Percentiles rank a stretch among this genome's conserved stretches.
Conservation (phyloP, 108 stramenopile species). For the Cyclotella sp. region DNA sequence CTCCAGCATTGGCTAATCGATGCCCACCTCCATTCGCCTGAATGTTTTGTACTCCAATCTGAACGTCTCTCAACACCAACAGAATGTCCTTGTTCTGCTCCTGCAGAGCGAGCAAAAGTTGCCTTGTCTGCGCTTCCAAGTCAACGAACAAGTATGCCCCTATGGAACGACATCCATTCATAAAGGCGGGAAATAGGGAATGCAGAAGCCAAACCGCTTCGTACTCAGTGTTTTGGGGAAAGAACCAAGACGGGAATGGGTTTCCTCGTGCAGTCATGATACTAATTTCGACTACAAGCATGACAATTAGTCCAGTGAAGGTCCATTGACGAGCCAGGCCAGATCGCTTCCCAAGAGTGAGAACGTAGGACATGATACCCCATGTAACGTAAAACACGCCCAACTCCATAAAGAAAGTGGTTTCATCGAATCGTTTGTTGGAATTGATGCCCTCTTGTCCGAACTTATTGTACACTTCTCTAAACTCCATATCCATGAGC, state of each 20-base stretch:
- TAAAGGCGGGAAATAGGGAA: slow-evolving; percentile 95
- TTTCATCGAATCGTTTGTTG: slow-evolving; percentile 90
- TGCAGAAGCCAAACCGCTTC: slow-evolving; percentile 92
- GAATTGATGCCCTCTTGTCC: slow-evolving; percentile 88
- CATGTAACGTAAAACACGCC: slow-evolving; percentile 94
- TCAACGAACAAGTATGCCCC: slow-evolving; percentile 93
- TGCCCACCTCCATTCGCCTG: slow-evolving; percentile 62
- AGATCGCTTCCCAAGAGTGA: slow-evolving; percentile 92
- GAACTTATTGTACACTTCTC: slow-evolving; percentile 98
- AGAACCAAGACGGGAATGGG: slow-evolving; percentile 90
- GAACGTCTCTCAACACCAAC: slow-evolving; percentile 93
- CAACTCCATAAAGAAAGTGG: slow-evolving; percentile 86
- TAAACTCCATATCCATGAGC: slow-evolving; percentile 93
- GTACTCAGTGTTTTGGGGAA: slow-evolving; percentile 90
- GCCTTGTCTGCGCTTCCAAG: slow-evolving; percentile 89
- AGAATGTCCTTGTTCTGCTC: slow-evolving; percentile 95
- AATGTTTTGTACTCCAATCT: slow-evolving; percentile 87
- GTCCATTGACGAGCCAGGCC: slow-evolving; percentile 90
- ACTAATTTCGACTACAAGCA: slow-evolving; percentile 92
- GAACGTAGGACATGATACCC: slow-evolving; percentile 94
- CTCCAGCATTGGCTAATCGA: slow-evolving; percentile 52
- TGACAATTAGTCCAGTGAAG: slow-evolving; percentile 93
- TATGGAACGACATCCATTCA: slow-evolving; percentile 98
- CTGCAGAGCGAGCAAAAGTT: slow-evolving; percentile 88
- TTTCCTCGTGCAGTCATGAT: slow-evolving; percentile 86